phyloP scores from a whole-genome alignment of 768 basidiomycete genomes.

The Jaapia argillacea region DNA sequence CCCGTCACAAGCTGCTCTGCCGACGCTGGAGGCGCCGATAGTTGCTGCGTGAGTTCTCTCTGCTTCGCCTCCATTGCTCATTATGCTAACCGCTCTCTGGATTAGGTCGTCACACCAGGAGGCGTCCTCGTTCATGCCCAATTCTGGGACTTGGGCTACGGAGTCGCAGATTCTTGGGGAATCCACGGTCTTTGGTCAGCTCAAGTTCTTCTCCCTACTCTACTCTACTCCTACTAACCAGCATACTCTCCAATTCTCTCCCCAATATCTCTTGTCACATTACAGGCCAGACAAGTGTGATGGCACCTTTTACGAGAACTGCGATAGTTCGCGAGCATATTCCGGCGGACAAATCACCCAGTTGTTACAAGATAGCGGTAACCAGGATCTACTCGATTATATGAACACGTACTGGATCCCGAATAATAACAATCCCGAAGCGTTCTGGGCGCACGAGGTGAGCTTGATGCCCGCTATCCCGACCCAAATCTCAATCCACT shows the following conservation, averaged over 20 bases:
- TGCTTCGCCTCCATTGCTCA: background rate
- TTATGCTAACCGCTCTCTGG: background rate
- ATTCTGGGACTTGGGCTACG: slow-evolving; percentile 6
- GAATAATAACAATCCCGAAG: slow-evolving; percentile 3
- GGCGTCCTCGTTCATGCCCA: slow-evolving; percentile 7
- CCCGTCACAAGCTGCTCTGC: slow-evolving; percentile 4
- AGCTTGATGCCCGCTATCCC: background rate
- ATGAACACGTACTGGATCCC: slow-evolving; percentile 4
- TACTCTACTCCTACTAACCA: background rate
- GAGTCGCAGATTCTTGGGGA: slow-evolving; percentile 4
- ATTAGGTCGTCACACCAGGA: slow-evolving; percentile 6
- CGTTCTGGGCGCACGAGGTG: slow-evolving; percentile 7
- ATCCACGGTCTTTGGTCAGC: slow-evolving; percentile 6
- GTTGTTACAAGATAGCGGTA: background rate
- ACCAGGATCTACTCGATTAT: background rate
- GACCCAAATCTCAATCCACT: background rate
- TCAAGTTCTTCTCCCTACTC: background rate
- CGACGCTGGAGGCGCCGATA: slow-evolving; percentile 1
- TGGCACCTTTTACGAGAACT: slow-evolving; percentile 6
- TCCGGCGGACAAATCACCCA: slow-evolving; percentile 4
- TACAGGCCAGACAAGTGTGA: slow-evolving; percentile 7
- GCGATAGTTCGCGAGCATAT: slow-evolving; percentile 7
- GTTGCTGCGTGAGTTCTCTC: slow-evolving; percentile 2
- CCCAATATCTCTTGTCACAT: background rate
- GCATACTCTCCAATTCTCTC: too few relatives aligned